Percentiles rank a stretch among this genome's conserved stretches.
Conservation (phyloP, 495 filamentous ascomycete genomes). For the Ascodesmis nigricans region DNA sequence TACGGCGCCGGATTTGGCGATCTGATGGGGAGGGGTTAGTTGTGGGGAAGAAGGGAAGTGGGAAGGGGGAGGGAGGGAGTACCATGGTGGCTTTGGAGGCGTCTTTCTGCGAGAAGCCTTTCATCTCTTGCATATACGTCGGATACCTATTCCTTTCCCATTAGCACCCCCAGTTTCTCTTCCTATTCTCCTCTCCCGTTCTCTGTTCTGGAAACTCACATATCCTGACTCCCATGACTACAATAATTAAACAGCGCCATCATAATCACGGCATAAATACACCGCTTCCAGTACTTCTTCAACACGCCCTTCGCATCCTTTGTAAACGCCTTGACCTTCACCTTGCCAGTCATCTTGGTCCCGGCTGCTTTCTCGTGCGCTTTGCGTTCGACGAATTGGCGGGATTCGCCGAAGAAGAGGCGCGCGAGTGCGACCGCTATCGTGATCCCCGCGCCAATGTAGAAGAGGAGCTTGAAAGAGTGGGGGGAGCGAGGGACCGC, state of each 20-base stretch:
- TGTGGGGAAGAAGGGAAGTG: too few species aligned
- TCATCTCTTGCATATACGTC: slow-evolving; percentile 48
- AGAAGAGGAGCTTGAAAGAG: slow-evolving; percentile 20
- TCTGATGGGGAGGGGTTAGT: too few species aligned
- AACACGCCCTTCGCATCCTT: slow-evolving; percentile 35
- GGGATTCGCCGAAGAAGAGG: slow-evolving; percentile 44
- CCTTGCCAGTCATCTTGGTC: slow-evolving; percentile 7
- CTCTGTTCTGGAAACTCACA: slow-evolving; percentile 6
- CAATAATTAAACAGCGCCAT: slow-evolving; percentile 29
- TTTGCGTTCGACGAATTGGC: slow-evolving; percentile 43
- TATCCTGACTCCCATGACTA: neutral
- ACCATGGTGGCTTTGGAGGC: slow-evolving; percentile 46
- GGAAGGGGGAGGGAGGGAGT: too few species aligned
- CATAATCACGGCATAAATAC: slow-evolving; percentile 44
- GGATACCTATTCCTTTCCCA: slow-evolving; percentile 61
- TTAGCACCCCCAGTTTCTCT: too few species aligned
- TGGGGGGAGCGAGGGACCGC: slow-evolving; percentile 25
- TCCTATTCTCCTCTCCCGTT: neutral
- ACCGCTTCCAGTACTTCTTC: slow-evolving; percentile 45
- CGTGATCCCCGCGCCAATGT: slow-evolving; percentile 39
- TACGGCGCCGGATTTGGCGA: slow-evolving; percentile 52
- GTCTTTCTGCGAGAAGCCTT: slow-evolving; percentile 28
- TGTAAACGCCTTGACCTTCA: slow-evolving; percentile 24
- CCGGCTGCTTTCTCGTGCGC: slow-evolving; percentile 23
- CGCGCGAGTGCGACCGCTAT: slow-evolving; percentile 41